These are phyloP conservation scores for Apophysomyces ossiformis DNA, from an alignment of 371 early-diverging fungal genomes.

Conservation along the genomic window DNA sequence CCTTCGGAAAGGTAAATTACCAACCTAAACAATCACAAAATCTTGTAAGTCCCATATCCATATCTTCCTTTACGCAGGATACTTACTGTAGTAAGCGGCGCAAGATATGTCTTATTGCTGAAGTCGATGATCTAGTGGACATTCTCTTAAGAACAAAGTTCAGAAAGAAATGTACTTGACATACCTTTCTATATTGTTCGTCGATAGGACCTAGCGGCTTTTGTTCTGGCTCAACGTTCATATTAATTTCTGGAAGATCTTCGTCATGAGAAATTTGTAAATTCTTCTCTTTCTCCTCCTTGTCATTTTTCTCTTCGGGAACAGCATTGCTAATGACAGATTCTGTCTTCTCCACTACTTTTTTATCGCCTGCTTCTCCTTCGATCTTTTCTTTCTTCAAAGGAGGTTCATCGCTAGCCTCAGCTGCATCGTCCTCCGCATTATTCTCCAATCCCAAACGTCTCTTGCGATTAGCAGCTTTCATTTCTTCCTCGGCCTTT, in stretches of 20 bases:
- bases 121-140: constrained; percentile 69
- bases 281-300: too few species aligned
- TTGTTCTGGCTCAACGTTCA: constrained; percentile 24
- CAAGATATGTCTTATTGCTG: constrained; percentile 90
- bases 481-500: constrained; percentile 29
- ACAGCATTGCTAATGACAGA: too few species aligned
- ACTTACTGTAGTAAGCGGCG: constrained; percentile 89
- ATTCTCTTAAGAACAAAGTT: not conserved
- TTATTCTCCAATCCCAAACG: constrained; percentile 21
- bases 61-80: not conserved
- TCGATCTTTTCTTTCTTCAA: constrained; percentile 12
- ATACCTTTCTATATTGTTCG: constrained; percentile 44
- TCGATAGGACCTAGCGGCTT: constrained; percentile 53
- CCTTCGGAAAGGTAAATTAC: constrained; percentile 96
- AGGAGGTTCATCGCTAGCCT: not conserved
- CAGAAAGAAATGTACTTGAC: not conserved
- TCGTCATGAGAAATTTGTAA: not conserved
- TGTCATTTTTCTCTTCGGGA: too few species aligned
- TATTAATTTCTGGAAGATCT: constrained; percentile 20
- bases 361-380: not conserved
- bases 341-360: not conserved
- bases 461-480: constrained; percentile 34
- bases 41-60: not conserved
- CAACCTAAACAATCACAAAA: constrained; percentile 56
- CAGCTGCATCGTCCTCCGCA: constrained; percentile 15